Evolutionary conservation across 768 basidiomycete species (phyloP).

Genomic region (Leccinellum luteum): DNA sequence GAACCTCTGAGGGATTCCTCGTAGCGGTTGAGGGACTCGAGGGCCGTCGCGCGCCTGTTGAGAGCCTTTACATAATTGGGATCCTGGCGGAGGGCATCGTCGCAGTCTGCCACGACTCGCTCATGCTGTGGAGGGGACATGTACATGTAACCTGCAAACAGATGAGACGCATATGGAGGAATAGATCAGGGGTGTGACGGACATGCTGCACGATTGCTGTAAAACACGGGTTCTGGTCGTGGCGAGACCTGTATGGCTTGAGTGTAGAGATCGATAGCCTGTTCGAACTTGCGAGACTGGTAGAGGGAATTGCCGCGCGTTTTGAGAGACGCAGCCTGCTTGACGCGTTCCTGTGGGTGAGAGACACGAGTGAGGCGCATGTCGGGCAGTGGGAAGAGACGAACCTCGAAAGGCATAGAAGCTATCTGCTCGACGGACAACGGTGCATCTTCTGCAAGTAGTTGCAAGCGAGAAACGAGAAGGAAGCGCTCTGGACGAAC

Average conservation of each 20-base stretch:
- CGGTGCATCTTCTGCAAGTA: slow-evolving; percentile 37
- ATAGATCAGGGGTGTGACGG: slow-evolving; percentile 21
- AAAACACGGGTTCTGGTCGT: slow-evolving; percentile 88
- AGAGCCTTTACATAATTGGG: slow-evolving; percentile 84
- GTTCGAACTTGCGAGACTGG: slow-evolving; percentile 54
- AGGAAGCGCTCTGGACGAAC: slow-evolving; percentile 19
- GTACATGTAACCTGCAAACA: slow-evolving; percentile 80
- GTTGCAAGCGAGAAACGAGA: slow-evolving; percentile 9
- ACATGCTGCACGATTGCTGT: slow-evolving; percentile 98
- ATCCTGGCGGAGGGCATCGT: slow-evolving; percentile 83
- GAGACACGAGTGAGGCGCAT: slow-evolving; percentile 12
- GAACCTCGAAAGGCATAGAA: slow-evolving; percentile 57
- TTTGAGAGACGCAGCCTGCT: slow-evolving; percentile 63
- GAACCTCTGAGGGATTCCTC: slow-evolving; percentile 80
- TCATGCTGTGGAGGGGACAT: slow-evolving; percentile 82
- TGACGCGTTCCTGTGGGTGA: slow-evolving; percentile 56
- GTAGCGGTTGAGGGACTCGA: slow-evolving; percentile 70
- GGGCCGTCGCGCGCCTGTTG: slow-evolving; percentile 83
- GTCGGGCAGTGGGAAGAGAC: slow-evolving; percentile 13
- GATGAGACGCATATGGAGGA: background rate
- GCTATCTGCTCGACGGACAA: slow-evolving; percentile 55
- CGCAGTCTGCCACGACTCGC: slow-evolving; percentile 82
- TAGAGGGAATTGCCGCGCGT: slow-evolving; percentile 72
- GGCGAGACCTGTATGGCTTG: slow-evolving; percentile 73
- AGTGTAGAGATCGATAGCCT: slow-evolving; percentile 66